Evolutionary conservation across 2,329 filamentous ascomycete species (phyloP).

Genomic region (Sporothrix inflata): DNA sequence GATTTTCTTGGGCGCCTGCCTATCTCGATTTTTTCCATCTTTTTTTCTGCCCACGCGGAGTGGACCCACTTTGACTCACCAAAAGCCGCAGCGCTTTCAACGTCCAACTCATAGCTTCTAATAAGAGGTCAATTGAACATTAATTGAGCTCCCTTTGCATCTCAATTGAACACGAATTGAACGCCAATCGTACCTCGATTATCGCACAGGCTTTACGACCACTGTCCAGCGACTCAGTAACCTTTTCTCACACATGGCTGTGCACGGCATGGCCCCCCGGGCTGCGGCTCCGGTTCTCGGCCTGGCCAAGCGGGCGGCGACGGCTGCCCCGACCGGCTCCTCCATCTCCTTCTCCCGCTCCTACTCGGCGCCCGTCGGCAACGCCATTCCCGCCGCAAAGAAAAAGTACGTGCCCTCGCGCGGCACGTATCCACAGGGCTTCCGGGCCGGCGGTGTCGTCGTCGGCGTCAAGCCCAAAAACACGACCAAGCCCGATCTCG

Average conservation of each 20-base stretch:
- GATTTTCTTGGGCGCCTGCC: not conserved
- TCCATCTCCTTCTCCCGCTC: conserved; percentile 2
- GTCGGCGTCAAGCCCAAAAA: conserved; percentile 93
- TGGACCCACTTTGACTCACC: conserved; percentile 24
- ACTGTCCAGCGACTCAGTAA: not conserved
- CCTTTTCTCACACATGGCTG: not conserved
- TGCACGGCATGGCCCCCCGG: conserved; percentile 21
- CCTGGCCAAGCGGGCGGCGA: conserved; percentile 18
- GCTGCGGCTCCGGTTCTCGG: conserved; percentile 28
- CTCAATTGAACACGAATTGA: not conserved
- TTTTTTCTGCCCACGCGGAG: not conserved
- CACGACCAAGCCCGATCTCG: conserved; percentile 87
- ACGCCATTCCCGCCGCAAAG: conserved; percentile 74
- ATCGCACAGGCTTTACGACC: too few species aligned
- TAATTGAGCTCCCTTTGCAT: not conserved
- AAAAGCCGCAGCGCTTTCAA: conserved; percentile 13
- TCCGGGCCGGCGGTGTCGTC: conserved; percentile 81
- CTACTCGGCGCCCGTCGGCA: conserved; percentile 63
- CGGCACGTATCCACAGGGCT: conserved; percentile 89
- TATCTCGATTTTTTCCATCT: not conserved
- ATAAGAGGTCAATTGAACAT: not conserved
- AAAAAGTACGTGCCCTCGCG: conserved; percentile 84
- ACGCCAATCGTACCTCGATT: not conserved
- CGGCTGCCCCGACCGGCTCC: not conserved
- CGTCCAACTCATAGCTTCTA: not conserved